These are phyloP conservation scores for Candida hungchunana DNA, from an alignment of 805 yeast genomes.

Conservation along the genomic window DNA sequence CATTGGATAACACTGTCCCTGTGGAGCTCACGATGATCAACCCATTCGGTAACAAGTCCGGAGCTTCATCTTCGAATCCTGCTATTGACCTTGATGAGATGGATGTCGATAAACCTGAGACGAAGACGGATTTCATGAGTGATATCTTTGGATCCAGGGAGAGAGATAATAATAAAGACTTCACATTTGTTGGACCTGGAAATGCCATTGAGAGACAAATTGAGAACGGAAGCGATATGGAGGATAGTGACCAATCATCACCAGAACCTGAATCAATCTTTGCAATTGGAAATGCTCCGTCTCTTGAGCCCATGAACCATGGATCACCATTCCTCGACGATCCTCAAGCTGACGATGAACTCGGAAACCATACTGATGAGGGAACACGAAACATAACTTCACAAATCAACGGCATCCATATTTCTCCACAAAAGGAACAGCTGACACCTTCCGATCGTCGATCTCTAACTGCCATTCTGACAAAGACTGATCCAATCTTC, in stretches of 20 bases:
- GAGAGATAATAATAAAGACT: conserved; percentile 6
- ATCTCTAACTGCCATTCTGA: conserved; percentile 19
- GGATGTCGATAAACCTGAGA: conserved; percentile 12
- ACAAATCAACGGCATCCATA: conserved; percentile 20
- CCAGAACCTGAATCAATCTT: conserved; percentile 7
- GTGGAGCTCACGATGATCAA: conserved; percentile 30
- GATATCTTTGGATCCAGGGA: conserved; percentile 16
- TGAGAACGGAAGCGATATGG: conserved; percentile 1
- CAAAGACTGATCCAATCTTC: conserved; percentile 25
- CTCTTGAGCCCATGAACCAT: conserved; percentile 5
- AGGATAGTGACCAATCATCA: conserved; percentile 7
- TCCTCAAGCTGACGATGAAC: conserved; percentile 13
- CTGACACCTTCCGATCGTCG: conserved; percentile 12
- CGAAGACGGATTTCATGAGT: conserved; percentile 19
- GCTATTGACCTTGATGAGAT: conserved; percentile 2
- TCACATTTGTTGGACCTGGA: conserved; percentile 11
- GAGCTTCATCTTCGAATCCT: neutral
- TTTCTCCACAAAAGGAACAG: conserved; percentile 23
- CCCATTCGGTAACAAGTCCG: conserved; percentile 17
- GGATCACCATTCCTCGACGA: conserved; percentile 24
- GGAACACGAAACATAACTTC: conserved; percentile 19
- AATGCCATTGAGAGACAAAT: conserved; percentile 1
- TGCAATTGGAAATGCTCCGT: conserved; percentile 1
- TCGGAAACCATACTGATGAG: conserved; percentile 15
- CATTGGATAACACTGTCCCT: conserved; percentile 16